Conservation (phyloP, 2,329 filamentous ascomycete species). For the Claviceps quebecensis region DNA sequence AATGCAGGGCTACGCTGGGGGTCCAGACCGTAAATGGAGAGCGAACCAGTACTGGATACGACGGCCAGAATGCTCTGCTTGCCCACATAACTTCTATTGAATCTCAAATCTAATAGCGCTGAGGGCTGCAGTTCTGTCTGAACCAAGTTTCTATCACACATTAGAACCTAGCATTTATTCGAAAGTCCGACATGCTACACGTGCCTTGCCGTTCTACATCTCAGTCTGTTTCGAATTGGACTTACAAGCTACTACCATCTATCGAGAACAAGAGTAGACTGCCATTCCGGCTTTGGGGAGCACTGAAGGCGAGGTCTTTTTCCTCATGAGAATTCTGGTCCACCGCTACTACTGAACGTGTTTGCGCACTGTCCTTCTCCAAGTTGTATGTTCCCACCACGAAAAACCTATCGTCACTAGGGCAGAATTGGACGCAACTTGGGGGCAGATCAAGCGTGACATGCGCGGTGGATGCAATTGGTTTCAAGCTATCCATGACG, state of each 20-base stretch:
- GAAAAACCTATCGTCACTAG: slow-evolving; percentile 47
- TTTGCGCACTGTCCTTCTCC: slow-evolving; percentile 29
- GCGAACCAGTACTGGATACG: slow-evolving; percentile 61
- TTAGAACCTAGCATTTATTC: background rate
- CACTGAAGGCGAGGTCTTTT: slow-evolving; percentile 12
- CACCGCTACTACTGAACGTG: slow-evolving; percentile 8
- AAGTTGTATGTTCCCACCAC: slow-evolving; percentile 78
- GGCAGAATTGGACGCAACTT: slow-evolving; percentile 65
- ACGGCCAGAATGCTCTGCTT: slow-evolving; percentile 47
- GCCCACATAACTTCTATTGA: slow-evolving; percentile 36
- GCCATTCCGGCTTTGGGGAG: slow-evolving; percentile 53
- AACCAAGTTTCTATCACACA: slow-evolving; percentile 15
- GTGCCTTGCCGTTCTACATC: background rate
- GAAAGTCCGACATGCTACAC: background rate
- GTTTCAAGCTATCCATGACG: slow-evolving; percentile 11
- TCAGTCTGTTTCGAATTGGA: slow-evolving; percentile 3
- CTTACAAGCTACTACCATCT: slow-evolving; percentile 41
- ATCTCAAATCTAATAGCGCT: slow-evolving; percentile 76
- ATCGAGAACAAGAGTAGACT: slow-evolving; percentile 56
- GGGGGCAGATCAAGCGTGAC: slow-evolving; percentile 52
- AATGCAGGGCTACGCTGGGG: slow-evolving; percentile 22
- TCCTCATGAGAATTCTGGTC: slow-evolving; percentile 10
- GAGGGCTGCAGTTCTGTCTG: slow-evolving; percentile 51
- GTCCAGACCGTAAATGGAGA: slow-evolving; percentile 48
- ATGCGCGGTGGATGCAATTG: slow-evolving; percentile 31